phyloP scores from a whole-genome alignment of 352 stramenopile genomes.

The Phytophthora capsici region DNA sequence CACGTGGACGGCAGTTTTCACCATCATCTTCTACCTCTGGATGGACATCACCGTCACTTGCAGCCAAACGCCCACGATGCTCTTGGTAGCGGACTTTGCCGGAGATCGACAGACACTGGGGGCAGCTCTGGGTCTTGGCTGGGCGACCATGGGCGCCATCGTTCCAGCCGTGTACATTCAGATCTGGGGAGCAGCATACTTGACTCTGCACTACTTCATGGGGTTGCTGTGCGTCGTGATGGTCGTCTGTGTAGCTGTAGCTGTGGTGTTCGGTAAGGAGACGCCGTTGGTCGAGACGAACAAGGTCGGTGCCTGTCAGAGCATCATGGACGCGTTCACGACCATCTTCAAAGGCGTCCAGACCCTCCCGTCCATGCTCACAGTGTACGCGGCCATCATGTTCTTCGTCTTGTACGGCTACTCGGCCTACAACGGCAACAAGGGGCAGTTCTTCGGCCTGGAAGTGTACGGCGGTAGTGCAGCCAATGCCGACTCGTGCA shows the following conservation, averaged over 20 bases:
- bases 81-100: slow-evolving; percentile 52
- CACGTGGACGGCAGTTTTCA: slow-evolving; percentile 38
- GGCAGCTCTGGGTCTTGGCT: slow-evolving; percentile 33
- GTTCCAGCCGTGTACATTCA: slow-evolving; percentile 48
- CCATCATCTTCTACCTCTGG: slow-evolving; percentile 51
- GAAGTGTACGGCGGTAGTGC: slow-evolving; percentile 39
- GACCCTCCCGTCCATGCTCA: slow-evolving; percentile 43
- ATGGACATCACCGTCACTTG: slow-evolving; percentile 58
- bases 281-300: slow-evolving; percentile 31
- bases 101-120: slow-evolving; percentile 47
- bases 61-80: slow-evolving; percentile 36
- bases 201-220: slow-evolving; percentile 47
- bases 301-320: slow-evolving; percentile 12
- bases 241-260: slow-evolving; percentile 27
- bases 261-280: slow-evolving; percentile 47
- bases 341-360: slow-evolving; percentile 49
- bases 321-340: slow-evolving; percentile 37
- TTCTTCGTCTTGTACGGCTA: slow-evolving; percentile 63
- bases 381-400: slow-evolving; percentile 52
- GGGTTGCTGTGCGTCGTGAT: slow-evolving; percentile 45
- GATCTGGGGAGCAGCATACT: slow-evolving; percentile 44
- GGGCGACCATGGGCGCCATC: slow-evolving; percentile 37
- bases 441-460: slow-evolving; percentile 56
- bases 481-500: slow-evolving; percentile 33
- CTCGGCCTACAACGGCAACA: slow-evolving; percentile 72